phyloP scores from a whole-genome alignment of 2,329 filamentous ascomycete species.

The Colletotrichum nymphaeae region DNA sequence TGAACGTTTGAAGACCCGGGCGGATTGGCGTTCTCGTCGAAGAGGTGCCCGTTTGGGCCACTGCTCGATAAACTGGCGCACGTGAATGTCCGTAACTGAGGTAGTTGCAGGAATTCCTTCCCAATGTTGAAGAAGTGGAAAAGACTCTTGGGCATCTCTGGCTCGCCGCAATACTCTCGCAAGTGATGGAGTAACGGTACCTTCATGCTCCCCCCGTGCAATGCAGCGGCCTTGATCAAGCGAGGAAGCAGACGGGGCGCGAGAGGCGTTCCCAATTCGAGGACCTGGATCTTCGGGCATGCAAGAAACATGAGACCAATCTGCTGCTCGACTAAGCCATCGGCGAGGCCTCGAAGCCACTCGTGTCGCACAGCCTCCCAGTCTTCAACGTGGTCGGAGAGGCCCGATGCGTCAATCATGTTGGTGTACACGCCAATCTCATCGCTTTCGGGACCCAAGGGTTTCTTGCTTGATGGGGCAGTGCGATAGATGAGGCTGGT shows the following conservation, averaged over 20 bases:
- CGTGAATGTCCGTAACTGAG: background rate
- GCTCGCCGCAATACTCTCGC: constrained; percentile 1
- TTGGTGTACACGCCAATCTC: background rate
- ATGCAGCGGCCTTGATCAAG: background rate
- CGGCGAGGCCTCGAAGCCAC: background rate
- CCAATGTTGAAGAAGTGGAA: constrained; percentile 19
- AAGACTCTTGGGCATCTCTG: constrained; percentile 4
- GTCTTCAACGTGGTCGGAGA: background rate
- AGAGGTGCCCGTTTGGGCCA: constrained; percentile 12
- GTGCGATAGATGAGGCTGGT: constrained; percentile 7
- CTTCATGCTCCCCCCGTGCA: background rate
- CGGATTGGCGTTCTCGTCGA: background rate
- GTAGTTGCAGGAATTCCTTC: constrained; percentile 2
- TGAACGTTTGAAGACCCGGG: constrained; percentile 2
- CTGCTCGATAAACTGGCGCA: background rate
- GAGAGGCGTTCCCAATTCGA: constrained; percentile 6
- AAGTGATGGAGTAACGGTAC: background rate
- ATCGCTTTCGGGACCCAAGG: background rate
- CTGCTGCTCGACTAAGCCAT: constrained; percentile 5
- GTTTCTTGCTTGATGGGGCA: constrained; percentile 4
- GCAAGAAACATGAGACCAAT: constrained; percentile 1
- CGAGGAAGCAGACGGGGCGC: constrained; percentile 1
- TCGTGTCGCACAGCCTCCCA: background rate
- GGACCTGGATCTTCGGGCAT: background rate
- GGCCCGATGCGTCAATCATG: background rate